phyloP scores from a whole-genome alignment of 192 early-diverging fungal species.

The Coemansia sp. region DNA sequence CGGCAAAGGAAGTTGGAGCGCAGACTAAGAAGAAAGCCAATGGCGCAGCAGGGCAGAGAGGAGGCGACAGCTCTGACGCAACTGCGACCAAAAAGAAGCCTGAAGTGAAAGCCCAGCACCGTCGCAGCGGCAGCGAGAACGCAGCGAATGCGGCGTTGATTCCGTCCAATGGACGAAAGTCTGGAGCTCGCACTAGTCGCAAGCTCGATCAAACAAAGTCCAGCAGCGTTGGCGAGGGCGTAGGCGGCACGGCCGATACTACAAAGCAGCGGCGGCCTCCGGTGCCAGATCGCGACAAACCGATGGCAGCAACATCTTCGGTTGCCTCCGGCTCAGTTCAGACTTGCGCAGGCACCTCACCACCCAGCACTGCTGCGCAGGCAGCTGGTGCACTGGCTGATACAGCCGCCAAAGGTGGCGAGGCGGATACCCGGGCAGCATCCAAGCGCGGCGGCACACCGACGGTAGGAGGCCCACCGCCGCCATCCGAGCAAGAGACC shows the following conservation, averaged over 20 bases:
- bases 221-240: neutral
- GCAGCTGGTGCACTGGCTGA: neutral
- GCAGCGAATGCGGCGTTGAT: conserved; percentile 16
- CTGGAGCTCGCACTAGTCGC: conserved; percentile 44
- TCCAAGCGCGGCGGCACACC: conserved; percentile 18
- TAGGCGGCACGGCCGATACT: conserved; percentile 8
- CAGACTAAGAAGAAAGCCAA: conserved; percentile 18
- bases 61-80: conserved; percentile 6
- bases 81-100: conserved; percentile 18
- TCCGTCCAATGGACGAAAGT: conserved; percentile 43
- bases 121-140: conserved; percentile 16
- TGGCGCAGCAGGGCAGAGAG: conserved; percentile 16
- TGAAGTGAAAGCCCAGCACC: conserved; percentile 20
- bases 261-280: conserved; percentile 18
- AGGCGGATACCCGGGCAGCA: neutral
- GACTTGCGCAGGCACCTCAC: neutral
- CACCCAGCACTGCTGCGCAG: neutral
- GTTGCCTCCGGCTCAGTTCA: neutral
- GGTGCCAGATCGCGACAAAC: conserved; percentile 34
- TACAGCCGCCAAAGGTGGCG: neutral
- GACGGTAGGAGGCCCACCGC: conserved; percentile 1
- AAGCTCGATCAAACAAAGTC: conserved; percentile 32
- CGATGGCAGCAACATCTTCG: neutral
- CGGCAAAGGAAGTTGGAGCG: conserved; percentile 12
- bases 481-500: neutral